phyloP scores from a whole-genome alignment of 2,329 filamentous ascomycete genomes.

The Sporothrix globosa region DNA sequence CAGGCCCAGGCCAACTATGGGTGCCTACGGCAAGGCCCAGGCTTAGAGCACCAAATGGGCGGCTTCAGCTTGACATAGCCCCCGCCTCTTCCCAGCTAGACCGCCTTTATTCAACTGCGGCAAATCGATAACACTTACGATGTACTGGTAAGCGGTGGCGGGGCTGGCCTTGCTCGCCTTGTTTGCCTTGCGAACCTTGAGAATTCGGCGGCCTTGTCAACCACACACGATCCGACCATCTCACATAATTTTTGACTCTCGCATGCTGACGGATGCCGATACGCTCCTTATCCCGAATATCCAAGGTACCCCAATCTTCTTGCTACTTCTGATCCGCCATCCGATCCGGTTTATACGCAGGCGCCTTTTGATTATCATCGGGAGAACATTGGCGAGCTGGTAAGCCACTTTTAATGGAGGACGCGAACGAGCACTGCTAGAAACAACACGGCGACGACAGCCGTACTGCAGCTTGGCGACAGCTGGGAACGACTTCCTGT shows the following conservation, averaged over 20 bases:
- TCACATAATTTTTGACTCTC: neutral
- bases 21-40: slow-evolving; percentile 8
- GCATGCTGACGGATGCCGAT: neutral
- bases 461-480: neutral
- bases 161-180: slow-evolving; percentile 7
- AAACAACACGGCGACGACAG: too few species aligned
- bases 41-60: neutral
- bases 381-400: neutral
- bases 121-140: slow-evolving; percentile 9
- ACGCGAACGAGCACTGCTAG: neutral
- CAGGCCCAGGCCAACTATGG: slow-evolving; percentile 9
- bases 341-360: neutral
- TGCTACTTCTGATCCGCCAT: neutral
- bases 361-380: neutral
- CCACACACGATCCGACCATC: slow-evolving; percentile 6
- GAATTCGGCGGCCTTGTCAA: neutral
- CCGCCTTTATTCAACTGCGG: slow-evolving; percentile 18
- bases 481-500: too few species aligned
- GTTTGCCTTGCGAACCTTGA: neutral
- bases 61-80: neutral
- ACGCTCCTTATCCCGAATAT: neutral
- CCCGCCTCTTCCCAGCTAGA: slow-evolving; percentile 10
- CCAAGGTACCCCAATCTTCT: too few species aligned
- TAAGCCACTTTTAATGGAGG: neutral
- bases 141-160: neutral